Percentiles rank a stretch among this genome's conserved stretches.
Conservation (phyloP, 768 basidiomycete species). For the Holtermannia corniformis region DNA sequence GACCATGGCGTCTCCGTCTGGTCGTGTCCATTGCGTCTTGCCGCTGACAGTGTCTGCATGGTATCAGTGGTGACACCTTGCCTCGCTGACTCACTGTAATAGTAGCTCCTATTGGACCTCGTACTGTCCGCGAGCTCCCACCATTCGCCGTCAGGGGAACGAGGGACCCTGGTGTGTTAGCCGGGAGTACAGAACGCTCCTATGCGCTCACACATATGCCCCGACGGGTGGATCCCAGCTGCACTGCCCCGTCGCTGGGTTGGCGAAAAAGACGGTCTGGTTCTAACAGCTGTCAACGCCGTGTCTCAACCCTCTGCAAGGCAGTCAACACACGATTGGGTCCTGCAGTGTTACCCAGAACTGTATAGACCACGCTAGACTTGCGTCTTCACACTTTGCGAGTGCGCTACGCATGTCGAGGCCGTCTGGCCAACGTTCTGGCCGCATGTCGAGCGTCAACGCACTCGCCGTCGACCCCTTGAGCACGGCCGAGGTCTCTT, state of each 20-base stretch:
- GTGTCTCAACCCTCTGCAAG: background rate
- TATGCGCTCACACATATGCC: slow-evolving; percentile 53
- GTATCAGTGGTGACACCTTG: too few species aligned
- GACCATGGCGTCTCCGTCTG: slow-evolving; percentile 59
- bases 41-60: slow-evolving; percentile 64
- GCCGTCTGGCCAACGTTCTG: slow-evolving; percentile 6
- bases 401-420: slow-evolving; percentile 28
- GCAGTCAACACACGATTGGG: slow-evolving; percentile 58
- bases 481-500: background rate
- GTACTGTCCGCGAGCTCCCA: slow-evolving; percentile 86
- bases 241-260: slow-evolving; percentile 82
- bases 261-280: slow-evolving; percentile 70
- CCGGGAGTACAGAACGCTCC: slow-evolving; percentile 4
- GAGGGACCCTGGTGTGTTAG: slow-evolving; percentile 55
- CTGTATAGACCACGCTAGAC: slow-evolving; percentile 29
- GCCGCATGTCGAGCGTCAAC: background rate
- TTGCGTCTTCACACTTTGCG: slow-evolving; percentile 28
- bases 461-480: background rate
- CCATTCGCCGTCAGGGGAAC: slow-evolving; percentile 80
- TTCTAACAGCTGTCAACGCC: slow-evolving; percentile 39
- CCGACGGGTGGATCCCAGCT: slow-evolving; percentile 89
- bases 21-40: slow-evolving; percentile 88
- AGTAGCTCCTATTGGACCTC: slow-evolving; percentile 75
- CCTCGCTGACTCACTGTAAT: slow-evolving; percentile 65
- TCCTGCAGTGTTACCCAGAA: slow-evolving; percentile 93